Evolutionary conservation across 1,284 basidiomycete species (phyloP).

Genomic region (Tilletia setariae): DNA sequence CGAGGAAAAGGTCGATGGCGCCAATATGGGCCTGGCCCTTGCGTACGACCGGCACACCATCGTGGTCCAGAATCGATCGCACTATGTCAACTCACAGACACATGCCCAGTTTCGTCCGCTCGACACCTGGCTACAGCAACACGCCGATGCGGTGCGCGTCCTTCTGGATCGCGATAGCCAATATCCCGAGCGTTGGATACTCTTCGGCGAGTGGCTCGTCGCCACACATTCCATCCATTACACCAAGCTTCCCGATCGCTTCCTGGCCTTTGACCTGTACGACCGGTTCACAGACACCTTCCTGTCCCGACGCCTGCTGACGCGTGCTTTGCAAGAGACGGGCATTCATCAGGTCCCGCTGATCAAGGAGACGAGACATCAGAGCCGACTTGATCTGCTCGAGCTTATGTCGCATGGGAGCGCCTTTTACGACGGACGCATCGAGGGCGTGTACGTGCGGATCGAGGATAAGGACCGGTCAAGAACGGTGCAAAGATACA

Average conservation of each 20-base stretch:
- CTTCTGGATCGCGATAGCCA: constrained; percentile 60
- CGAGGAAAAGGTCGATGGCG: constrained; percentile 67
- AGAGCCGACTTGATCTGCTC: constrained; percentile 21
- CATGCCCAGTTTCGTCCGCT: constrained; percentile 66
- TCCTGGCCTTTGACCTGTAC: constrained; percentile 65
- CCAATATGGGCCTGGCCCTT: constrained; percentile 67
- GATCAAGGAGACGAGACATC: background rate
- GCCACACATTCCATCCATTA: constrained; percentile 65
- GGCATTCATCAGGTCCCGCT: constrained; percentile 17
- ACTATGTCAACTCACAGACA: constrained; percentile 59
- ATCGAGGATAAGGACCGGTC: constrained; percentile 56
- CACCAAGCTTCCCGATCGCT: constrained; percentile 60
- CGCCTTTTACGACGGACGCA: constrained; percentile 60
- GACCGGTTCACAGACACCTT: constrained; percentile 60
- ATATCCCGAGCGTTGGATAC: constrained; percentile 63
- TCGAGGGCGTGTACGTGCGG: constrained; percentile 66
- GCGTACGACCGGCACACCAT: constrained; percentile 36
- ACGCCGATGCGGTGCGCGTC: constrained; percentile 58
- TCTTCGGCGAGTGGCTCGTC: constrained; percentile 67
- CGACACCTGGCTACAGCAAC: constrained; percentile 60
- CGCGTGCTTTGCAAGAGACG: constrained; percentile 37
- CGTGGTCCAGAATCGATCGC: constrained; percentile 65
- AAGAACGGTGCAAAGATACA: constrained; percentile 60
- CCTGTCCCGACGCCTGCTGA: constrained; percentile 57
- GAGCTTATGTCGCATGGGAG: constrained; percentile 59